These are phyloP conservation scores for Ophiocytium majus DNA, from an alignment of 352 stramenopile genomes.

Conservation along the genomic window DNA sequence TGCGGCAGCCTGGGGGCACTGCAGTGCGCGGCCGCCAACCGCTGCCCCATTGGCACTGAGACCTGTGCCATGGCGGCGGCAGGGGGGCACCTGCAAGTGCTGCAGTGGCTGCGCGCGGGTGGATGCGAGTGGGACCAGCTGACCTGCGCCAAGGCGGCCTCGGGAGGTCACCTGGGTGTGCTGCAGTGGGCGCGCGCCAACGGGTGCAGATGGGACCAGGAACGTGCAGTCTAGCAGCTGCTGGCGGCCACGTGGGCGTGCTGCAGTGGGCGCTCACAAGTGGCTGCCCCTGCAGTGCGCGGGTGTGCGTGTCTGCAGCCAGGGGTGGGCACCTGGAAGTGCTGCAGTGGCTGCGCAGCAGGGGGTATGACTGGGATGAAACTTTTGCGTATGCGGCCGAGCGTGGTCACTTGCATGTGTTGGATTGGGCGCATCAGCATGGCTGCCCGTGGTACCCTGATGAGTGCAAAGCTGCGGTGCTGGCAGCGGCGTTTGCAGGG, in stretches of 20 bases:
- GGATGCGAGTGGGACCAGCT: constrained; percentile 2
- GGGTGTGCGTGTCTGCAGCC: background rate
- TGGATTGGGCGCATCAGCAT: background rate
- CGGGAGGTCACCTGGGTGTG: constrained; percentile 9
- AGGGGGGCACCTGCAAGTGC: constrained; percentile 20
- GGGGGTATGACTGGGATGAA: background rate
- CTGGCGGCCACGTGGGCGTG: background rate
- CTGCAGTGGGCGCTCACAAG: background rate
- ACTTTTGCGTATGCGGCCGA: background rate
- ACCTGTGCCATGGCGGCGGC: background rate
- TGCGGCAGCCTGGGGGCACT: no score
- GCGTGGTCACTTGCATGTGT: background rate
- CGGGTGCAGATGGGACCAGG: background rate
- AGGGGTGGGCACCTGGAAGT: constrained; percentile 1
- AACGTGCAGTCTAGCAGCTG: background rate
- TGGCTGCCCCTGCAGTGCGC: background rate
- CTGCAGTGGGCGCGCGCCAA: constrained; percentile 3
- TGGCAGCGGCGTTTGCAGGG: no score
- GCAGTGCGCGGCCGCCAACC: no score
- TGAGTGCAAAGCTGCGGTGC: no score
- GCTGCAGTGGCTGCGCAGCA: background rate
- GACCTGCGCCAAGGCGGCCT: background rate
- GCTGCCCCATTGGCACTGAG: background rate
- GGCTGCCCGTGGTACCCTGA: constrained; percentile 12
- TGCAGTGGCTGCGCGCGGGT: constrained; percentile 7